Evolutionary conservation across 495 filamentous ascomycete genomes (phyloP).

Genomic region (Tetracladium marchalianum): DNA sequence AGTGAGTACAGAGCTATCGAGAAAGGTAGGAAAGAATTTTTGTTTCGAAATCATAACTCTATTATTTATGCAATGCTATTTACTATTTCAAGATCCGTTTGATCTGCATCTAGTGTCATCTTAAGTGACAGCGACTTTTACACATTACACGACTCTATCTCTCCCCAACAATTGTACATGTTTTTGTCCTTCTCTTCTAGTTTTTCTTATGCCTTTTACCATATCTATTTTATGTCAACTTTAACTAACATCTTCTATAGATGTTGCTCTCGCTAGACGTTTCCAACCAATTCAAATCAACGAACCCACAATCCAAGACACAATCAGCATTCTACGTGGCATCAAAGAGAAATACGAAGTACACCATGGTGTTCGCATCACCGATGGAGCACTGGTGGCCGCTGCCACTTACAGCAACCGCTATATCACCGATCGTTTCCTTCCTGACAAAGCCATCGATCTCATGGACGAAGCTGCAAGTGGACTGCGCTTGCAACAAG

Average conservation of each 20-base stretch:
- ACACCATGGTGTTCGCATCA: conserved; percentile 90
- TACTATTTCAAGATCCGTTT: too few species aligned
- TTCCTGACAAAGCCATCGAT: conserved; percentile 96
- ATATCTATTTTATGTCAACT: neutral
- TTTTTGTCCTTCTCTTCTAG: too few species aligned
- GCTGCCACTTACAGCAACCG: conserved; percentile 89
- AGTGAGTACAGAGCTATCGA: conserved; percentile 89
- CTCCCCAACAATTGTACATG: too few species aligned
- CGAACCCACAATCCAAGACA: conserved; percentile 84
- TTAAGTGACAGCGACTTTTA: too few species aligned
- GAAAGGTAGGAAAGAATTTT: conserved; percentile 34
- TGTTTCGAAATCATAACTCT: too few species aligned
- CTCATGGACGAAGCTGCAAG: conserved; percentile 94
- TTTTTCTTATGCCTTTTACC: neutral
- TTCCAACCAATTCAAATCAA: conserved; percentile 90
- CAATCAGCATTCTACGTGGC: conserved; percentile 89
- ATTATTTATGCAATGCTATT: too few species aligned
- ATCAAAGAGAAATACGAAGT: conserved; percentile 97
- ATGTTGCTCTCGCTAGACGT: conserved; percentile 81
- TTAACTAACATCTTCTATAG: conserved; percentile 20
- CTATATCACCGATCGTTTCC: conserved; percentile 91
- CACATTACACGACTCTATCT: too few species aligned
- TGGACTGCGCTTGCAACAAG: conserved; percentile 82
- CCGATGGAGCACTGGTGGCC: conserved; percentile 82
- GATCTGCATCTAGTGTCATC: too few species aligned